A percentile compares a stretch with the other conserved stretches of the same genome.
These are phyloP conservation scores for Haberlea rhodopensis DNA, from an alignment of 257 asterid genomes.

Conservation along the genomic window DNA sequence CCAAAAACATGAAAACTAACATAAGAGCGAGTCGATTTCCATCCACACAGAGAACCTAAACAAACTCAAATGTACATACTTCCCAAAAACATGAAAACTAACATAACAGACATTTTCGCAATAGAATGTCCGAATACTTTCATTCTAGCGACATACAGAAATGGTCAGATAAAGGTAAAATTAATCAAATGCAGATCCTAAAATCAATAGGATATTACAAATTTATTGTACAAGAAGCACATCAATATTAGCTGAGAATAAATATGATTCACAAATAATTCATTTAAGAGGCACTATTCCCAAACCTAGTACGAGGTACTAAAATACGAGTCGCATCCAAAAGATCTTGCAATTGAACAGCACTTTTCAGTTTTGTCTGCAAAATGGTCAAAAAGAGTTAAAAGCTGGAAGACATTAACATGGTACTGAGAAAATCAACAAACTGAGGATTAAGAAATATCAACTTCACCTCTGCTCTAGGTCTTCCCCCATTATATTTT, in stretches of 20 bases:
- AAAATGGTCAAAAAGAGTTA: conserved; percentile 30
- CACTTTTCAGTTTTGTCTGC: conserved; percentile 95
- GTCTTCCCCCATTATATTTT: conserved; percentile 86
- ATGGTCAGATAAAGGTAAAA: neutral
- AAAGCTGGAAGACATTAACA: too few species aligned
- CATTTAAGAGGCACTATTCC: too few species aligned
- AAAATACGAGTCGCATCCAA: conserved; percentile 90
- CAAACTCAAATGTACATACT: too few species aligned
- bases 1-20: too few species aligned
- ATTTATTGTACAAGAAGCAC: neutral
- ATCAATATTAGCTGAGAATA: conserved; percentile 21
- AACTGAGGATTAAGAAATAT: conserved; percentile 21
- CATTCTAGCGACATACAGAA: too few species aligned
- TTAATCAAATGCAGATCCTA: neutral
- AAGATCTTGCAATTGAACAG: conserved; percentile 96
- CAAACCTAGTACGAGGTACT: conserved; percentile 83
- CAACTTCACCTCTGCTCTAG: conserved; percentile 82
- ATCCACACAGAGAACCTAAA: too few species aligned
- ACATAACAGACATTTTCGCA: too few species aligned
- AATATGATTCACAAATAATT: conserved; percentile 18
- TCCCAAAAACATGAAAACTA: too few species aligned
- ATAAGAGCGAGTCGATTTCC: neutral
- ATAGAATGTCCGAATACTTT: too few species aligned
- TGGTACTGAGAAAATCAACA: conserved; percentile 14
- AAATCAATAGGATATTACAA: neutral